Base-by-base conservation (phyloP, 2,329 filamentous ascomycete genomes). In the Macrophomina tecta region DNA sequence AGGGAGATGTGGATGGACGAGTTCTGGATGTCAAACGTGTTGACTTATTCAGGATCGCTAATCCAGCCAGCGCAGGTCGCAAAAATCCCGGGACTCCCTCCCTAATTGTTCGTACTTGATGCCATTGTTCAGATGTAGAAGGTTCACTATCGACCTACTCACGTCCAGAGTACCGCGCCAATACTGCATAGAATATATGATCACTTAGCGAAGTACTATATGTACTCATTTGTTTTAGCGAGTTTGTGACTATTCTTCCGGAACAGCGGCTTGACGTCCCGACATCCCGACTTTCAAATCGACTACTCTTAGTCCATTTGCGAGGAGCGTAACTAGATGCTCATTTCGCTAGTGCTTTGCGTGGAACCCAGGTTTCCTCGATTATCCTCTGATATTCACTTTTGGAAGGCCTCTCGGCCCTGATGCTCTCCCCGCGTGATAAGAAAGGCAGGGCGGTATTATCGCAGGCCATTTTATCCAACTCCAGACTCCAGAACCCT, bases 401-500 rank as follows among this genome's bases (percentile, higher is more conserved):
- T n/a, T 45, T 45, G 42, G 42, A 9, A 45, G 42, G 12, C 42
- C 16, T 5, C 16, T 14, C 42, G 11, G 42, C 42, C 11, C 16
- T 9, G 5, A 45, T n/a, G 1, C 5, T 28, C 6, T 28, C 14
- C n/a, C 52, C 32, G 3, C 38, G 12, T 32, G 34, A 12, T 28
- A 14, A 38, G 51, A 16, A 55, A 36, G n/a, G 34, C 32, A 12
- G 18, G 52, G 12, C 52, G 52, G 23, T 38, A 28, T 58, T 11
- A 45, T 58, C 38, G 36, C 53, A n/a, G 53, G 14, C 53, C 53
- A 9, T 45, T 14, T 58, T 14, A n/a, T 8, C 53, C 36, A 42
- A 58, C 53, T 58, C 53, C 53, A 32, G 48, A 58, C 63, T 65
- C 62, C 62, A 53, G n/a, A 65, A 30, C 48, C 40, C 52, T 40